phyloP scores from a whole-genome alignment of 1,139 yeast species.

The Yamadazyma friedrichii region DNA sequence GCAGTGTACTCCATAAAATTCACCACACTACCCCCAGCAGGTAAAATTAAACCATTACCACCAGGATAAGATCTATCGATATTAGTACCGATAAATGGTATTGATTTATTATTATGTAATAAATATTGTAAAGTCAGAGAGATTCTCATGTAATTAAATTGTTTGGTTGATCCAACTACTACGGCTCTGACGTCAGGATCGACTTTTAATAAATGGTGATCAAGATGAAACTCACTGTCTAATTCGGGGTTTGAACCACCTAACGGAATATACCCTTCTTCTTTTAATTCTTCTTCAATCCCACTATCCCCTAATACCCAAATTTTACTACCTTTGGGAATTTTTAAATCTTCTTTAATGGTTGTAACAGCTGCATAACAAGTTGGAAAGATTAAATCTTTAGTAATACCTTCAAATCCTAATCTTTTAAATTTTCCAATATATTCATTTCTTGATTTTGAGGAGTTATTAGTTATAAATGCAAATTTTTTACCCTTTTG shows the following conservation, averaged over 20 bases:
- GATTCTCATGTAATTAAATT: conserved; percentile 37
- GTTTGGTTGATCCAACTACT: conserved; percentile 41
- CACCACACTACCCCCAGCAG: conserved; percentile 47
- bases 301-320: conserved; percentile 89
- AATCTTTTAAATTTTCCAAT: conserved; percentile 30
- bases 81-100: conserved; percentile 42
- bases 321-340: conserved; percentile 49
- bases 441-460: conserved; percentile 34
- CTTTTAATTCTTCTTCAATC: conserved; percentile 66
- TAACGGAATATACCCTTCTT: conserved; percentile 63
- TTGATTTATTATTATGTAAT: conserved; percentile 27
- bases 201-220: conserved; percentile 45
- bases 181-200: conserved; percentile 43
- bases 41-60: conserved; percentile 34
- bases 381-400: conserved; percentile 36
- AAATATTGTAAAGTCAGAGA: conserved; percentile 41
- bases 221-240: conserved; percentile 30
- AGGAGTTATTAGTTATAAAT: conserved; percentile 42
- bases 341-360: conserved; percentile 22
- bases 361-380: conserved; percentile 36
- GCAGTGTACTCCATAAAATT: conserved; percentile 38
- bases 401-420: conserved; percentile 30
- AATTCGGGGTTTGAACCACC: conserved; percentile 67
- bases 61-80: conserved; percentile 44
- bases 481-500: conserved; percentile 29